Base-by-base conservation (phyloP, 768 basidiomycete species). In the Mycena olivaceomarginata region DNA sequence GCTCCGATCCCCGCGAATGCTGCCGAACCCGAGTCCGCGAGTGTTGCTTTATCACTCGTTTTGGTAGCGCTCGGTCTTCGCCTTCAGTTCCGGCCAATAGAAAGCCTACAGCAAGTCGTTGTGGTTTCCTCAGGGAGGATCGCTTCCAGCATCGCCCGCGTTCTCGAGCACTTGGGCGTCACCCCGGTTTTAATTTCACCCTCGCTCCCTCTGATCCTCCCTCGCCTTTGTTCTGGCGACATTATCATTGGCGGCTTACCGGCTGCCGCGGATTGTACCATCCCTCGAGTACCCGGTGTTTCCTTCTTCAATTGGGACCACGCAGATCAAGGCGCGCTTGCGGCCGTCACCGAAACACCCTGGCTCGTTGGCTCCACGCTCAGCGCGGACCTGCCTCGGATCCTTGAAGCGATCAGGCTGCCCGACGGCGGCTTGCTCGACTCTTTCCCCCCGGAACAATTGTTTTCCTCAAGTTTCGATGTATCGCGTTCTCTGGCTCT, bases 241-340 rank as follows among this genome's bases (percentile, higher is more conserved):
- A 1, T 22, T 25, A 45, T 64, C 5, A 12, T 45, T n/a, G 41
- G 41, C 9, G 15, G 62, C 25, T 45, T 67, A 12, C 65, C 64
- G 16, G 51, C 40, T n/a, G 64, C 65, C 4, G 57, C 53, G 16
- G 72, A 37, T 31, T 22, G 48, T 10, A 67, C 72, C 41, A 25
- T 67, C 20, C 72, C 72, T 45, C 18, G 53, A 2, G 51, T 67
- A 11, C n/a, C 7, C 11, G 64, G 65, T 0, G 64, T 74, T 31
- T 57, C 65, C 25, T 9, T 67, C 37, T 73, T 73, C 48, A 73
- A 73, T 48, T 73, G 72, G 72, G 63, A 65, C 43, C 43, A 73
- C 63, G 11, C 62, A 56, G 65, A 67, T 10, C 72, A 74, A 57
- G 53, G 64, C 10, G 65, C 64, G 5, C 51, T 67, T 18, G 53